Evolutionary conservation across 2,329 filamentous ascomycete species (phyloP), one percentile per base, ranked within the genome.

Genomic region (Drechslera avenae): DNA sequence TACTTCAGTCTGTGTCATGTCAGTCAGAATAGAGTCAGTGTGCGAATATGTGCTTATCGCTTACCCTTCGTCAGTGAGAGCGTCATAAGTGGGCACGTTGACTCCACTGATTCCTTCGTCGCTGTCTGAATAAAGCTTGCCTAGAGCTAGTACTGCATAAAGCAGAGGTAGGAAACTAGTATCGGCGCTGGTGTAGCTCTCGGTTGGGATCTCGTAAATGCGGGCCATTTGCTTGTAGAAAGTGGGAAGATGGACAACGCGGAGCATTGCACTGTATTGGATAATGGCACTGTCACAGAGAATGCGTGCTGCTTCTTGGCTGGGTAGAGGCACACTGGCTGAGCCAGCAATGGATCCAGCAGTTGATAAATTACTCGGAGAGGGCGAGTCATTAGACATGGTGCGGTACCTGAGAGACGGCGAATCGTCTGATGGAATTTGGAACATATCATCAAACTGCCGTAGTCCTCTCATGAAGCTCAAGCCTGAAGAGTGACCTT

Each of bases 401-500:
- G 78, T 78, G 52, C 73, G 78, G 73, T 76, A 59, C 81, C 76
- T 71, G 54, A 87, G 74, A 68, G 87, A 84, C 14, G 85, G 80
- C 54, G 83, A 68, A 64, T 73, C 75, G 63, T 83, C 79, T 56
- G 82, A 79, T 39, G 85, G 82, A 33, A 83, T 82, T 16, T 87
- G 87, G 39, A 94, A 81, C 58, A 94, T 79, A 54, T 87, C 85
- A 36, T 90, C 88, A 60, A 97, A 90, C 67, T 96, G 89, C 66
- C 95, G 89, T 82, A 99, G 87, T 46, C 90, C 86, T 57, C 86
- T 84, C 62, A 97, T 82, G 71, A 97, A 99, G 56, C 93, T 90
- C 35, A 92, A 83, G 2, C 93, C 92, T 0, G 94, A 97, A 0
- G 93, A 97, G 57, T 90, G 89, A 39, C 94, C 94, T 68, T 96